Percentiles rank a stretch among this genome's conserved stretches.
These are phyloP conservation scores for Sechiopsis laciniata DNA, from an alignment of 306 rosid species.

Conservation along the genomic window DNA sequence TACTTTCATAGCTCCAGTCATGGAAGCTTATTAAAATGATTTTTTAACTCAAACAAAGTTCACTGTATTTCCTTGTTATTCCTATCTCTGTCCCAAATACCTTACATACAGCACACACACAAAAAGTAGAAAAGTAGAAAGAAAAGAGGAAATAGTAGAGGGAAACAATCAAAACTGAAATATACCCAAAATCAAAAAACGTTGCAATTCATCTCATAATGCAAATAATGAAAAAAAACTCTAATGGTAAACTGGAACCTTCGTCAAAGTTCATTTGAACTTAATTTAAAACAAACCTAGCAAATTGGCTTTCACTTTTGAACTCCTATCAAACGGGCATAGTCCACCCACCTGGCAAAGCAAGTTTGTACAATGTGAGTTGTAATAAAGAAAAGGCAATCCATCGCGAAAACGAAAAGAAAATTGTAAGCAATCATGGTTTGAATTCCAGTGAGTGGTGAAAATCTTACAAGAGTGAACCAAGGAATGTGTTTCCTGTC, in stretches of 20 bases:
- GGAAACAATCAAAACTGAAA: not conserved
- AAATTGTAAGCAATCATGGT: not conserved
- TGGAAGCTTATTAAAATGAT: not conserved
- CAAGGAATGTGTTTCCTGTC: constrained; percentile 54
- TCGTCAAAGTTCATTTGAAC: constrained; percentile 8
- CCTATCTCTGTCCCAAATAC: not conserved
- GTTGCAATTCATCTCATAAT: not conserved
- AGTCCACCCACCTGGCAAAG: constrained; percentile 79
- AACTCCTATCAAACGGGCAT: constrained; percentile 75
- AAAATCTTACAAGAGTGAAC: constrained; percentile 39
- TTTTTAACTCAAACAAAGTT: not conserved
- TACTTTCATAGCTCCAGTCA: no score
- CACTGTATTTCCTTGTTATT: not conserved
- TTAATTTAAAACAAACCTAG: constrained; percentile 1
- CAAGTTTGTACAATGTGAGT: not conserved
- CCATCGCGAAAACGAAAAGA: not conserved
- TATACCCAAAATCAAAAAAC: not conserved
- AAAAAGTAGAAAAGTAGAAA: not conserved
- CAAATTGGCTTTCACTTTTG: constrained; percentile 27
- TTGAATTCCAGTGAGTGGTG: not conserved
- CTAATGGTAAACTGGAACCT: constrained; percentile 1
- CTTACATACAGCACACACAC: not conserved
- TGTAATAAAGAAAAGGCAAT: not conserved
- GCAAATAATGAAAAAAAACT: not conserved
- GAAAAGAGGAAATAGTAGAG: not conserved